Evolutionary conservation across 306 rosid species (phyloP), one percentile per base, ranked within the genome.

Genomic region (Senna tora): DNA sequence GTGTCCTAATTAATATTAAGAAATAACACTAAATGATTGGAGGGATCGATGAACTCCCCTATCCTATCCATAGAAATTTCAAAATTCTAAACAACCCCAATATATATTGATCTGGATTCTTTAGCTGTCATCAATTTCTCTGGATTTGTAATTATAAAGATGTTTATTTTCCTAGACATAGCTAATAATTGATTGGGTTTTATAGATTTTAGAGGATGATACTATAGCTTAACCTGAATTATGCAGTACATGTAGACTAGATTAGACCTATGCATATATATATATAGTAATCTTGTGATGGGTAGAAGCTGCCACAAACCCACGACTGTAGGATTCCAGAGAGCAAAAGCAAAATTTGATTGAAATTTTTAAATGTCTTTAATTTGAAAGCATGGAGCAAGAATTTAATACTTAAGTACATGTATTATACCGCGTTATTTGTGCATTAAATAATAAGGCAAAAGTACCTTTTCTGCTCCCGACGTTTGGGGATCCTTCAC

Each of bases 341-440:
- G 52, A 73, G 62, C 36, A 16, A 16, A 25, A 45, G 50, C 7
- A 60, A 56, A 39, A 16, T 25, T 25, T 25, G 30, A 39, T 25
- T 25, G 30, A 25, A 25, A 25, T 1, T 47, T 73, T 78, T 80
- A 77, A 70, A 78, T 58, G 65, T 60, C 78, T 82, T 81, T n/a
- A n/a, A n/a, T n/a, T 70, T 43, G 65, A 59, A 74, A n/a, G n/a
- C n/a, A n/a, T n/a, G n/a, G n/a, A n/a, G n/a, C n/a, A n/a, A n/a
- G n/a, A n/a, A n/a, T n/a, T n/a, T n/a, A n/a, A n/a, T n/a, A n/a
- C n/a, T n/a, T n/a, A n/a, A n/a, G n/a, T n/a, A n/a, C n/a, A n/a
- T n/a, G n/a, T n/a, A n/a, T n/a, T n/a, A n/a, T n/a, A n/a, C n/a
- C n/a, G n/a, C n/a, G n/a, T n/a, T n/a, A n/a, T n/a, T n/a, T n/a